Percentiles rank a stretch among this genome's conserved stretches.
phyloP scores from a whole-genome alignment of 768 basidiomycete species.

The Mycena albidolilacea region DNA sequence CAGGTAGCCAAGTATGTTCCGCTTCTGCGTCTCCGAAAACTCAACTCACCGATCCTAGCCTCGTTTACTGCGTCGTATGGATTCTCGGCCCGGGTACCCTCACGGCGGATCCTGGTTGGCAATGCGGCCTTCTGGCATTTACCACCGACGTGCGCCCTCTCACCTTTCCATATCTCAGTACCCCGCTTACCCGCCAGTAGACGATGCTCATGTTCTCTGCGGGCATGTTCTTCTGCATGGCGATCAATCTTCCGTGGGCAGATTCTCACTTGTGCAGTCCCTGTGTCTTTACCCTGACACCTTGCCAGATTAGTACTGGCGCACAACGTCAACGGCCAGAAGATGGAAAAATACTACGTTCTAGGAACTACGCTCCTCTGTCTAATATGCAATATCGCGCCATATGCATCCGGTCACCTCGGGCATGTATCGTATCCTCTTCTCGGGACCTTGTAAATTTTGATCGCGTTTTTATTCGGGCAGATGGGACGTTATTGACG shows the following conservation, averaged over 20 bases:
- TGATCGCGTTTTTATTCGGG: slow-evolving; percentile 16
- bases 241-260: slow-evolving; percentile 21
- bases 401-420: slow-evolving; percentile 43
- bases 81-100: background rate
- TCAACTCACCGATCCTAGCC: background rate
- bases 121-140: background rate
- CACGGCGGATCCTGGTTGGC: background rate
- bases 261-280: background rate
- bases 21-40: background rate
- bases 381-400: slow-evolving; percentile 39
- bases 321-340: background rate
- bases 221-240: slow-evolving; percentile 2
- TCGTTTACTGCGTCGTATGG: background rate
- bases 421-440: slow-evolving; percentile 36
- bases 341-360: slow-evolving; percentile 37
- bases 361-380: background rate
- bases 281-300: background rate
- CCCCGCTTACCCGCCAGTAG: background rate
- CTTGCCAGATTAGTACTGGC: slow-evolving; percentile 3
- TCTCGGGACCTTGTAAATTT: background rate
- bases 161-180: background rate
- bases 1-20: background rate
- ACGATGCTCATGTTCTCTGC: slow-evolving; percentile 15
- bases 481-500: slow-evolving; percentile 11
- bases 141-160: background rate